Base-by-base conservation (phyloP, 768 basidiomycete species). In the Macrolepiota dolichaula region DNA sequence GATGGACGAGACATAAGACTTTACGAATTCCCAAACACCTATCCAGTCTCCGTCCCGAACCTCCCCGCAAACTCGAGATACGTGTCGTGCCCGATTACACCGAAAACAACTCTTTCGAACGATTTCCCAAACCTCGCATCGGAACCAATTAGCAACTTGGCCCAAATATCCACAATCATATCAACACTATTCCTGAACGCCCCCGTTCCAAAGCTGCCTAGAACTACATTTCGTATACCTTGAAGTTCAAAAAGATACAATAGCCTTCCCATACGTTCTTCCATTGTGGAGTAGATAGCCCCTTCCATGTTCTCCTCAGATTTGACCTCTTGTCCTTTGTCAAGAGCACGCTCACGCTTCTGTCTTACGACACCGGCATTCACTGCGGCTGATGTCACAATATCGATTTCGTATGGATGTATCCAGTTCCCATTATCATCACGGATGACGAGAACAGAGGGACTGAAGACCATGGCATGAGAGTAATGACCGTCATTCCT, bases 191-290 rank as follows among this genome's bases (percentile, higher is more conserved):
- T 91, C 58, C 70, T 74, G 70, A 90, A 91, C 5, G 85, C 89
- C 0, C 89, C 89, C 1, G 89, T 90, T 15, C 89, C 89, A 70
- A 89, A 91, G 67, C 84, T 85, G 29, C 89, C 89, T n/a, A 91
- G 70, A 0, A 91, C 85, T 44, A 91, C 59, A 64, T 83, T 78
- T 64, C 74, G 75, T n/a, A 83, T 79, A 1, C 84, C 83, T 61
- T 82, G 77, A 36, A 72, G 73, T 71, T 90, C 84, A 67, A 89
- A 88, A 22, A 90, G 71, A 51, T 73, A 81, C 3, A 91, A 70
- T 22, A 89, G 9, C 73, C 25, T 77, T 72, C 2, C 69, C 76
- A 91, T 90, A 12, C 89, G 77, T 68, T 91, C 87, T 57, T 74
- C 80, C 88, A 89, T 91, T 29, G 74, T 72, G 4, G 63, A 66